A percentile compares a stretch with the other conserved stretches of the same genome.
phyloP scores from a whole-genome alignment of 2,329 filamentous ascomycete species.

The Fusarium tjaetaba region DNA sequence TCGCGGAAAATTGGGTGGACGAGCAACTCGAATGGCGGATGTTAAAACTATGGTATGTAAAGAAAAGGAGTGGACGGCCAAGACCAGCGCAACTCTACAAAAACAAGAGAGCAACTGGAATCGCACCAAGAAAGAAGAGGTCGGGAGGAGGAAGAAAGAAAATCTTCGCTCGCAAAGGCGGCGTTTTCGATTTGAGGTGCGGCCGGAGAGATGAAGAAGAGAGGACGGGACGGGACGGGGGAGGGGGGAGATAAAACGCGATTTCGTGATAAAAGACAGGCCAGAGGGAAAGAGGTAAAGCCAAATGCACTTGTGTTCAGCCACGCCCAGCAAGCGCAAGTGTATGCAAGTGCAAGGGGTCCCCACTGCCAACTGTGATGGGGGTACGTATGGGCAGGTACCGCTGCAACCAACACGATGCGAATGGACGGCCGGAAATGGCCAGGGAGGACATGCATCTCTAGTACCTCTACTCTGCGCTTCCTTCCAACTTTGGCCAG shows the following conservation, averaged over 20 bases:
- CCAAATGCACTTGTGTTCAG: slow-evolving; percentile 42
- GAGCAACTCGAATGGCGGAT: slow-evolving; percentile 34
- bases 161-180: slow-evolving; percentile 44
- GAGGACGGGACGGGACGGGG: slow-evolving; percentile 40
- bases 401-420: slow-evolving; percentile 28
- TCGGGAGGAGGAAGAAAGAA: slow-evolving; percentile 40
- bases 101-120: slow-evolving; percentile 63
- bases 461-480: slow-evolving; percentile 24
- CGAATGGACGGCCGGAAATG: slow-evolving; percentile 29
- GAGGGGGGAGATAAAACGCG: slow-evolving; percentile 37
- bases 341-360: slow-evolving; percentile 39
- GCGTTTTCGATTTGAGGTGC: slow-evolving; percentile 34
- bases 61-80: slow-evolving; percentile 67
- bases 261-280: slow-evolving; percentile 43
- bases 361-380: slow-evolving; percentile 31
- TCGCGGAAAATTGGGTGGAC: slow-evolving; percentile 39
- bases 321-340: slow-evolving; percentile 33
- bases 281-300: slow-evolving; percentile 36
- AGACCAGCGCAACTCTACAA: slow-evolving; percentile 64
- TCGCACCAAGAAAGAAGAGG: slow-evolving; percentile 58
- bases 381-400: slow-evolving; percentile 29
- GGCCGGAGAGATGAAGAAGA: slow-evolving; percentile 41
- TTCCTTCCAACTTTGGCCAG: slow-evolving; percentile 30
- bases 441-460: slow-evolving; percentile 32
- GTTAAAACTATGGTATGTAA: slow-evolving; percentile 42